Evolutionary conservation across 1,284 basidiomycete genomes (phyloP), one percentile per base, ranked within the genome.

Genomic region (Tilletia indica): DNA sequence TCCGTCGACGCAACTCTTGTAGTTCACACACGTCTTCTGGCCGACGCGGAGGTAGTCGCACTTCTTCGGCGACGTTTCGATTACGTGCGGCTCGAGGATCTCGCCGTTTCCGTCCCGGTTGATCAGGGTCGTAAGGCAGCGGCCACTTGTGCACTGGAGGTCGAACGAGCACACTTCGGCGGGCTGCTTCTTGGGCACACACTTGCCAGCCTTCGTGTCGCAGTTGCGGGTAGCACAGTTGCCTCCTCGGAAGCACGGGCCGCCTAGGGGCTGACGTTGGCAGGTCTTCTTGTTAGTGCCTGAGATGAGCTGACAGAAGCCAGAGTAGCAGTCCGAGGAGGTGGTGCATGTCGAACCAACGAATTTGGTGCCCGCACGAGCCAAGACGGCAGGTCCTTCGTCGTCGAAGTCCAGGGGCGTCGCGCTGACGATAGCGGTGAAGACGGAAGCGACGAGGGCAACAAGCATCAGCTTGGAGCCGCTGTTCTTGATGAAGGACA

Each of bases 41-140:
- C 36, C 36, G 14, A 64, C 61, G 14, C 61, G 61, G 36, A 64
- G 61, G 61, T 64, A 64, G 36, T 64, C 61, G 61, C 61, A 64
- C 34, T 64, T 34, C 61, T 64, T 64, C 36, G 31, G 36, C 31
- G 31, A 25, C 36, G 31, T 25, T 16, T 64, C 31, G 12, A 16
- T n/a, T 19, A 64, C 31, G 61, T 64, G 31, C 31, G 61, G 61
- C 6, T 39, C 61, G 14, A 38, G 61, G 61, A 64, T 64, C 61
- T 64, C 61, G 8, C 61, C 61, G 61, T 64, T 38, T 36, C 39
- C 9, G 61, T 64, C 61, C 36, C 61, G 61, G 61, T 64, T 64
- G 36, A 19, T 39, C 11, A 64, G 31, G 16, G 61, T 36, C 31
- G 61, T 36, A 19, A 64, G 9, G 36, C 61, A 64, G 12, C 61